Conservation (phyloP, 306 rosid species). For the Vigna mungo region DNA sequence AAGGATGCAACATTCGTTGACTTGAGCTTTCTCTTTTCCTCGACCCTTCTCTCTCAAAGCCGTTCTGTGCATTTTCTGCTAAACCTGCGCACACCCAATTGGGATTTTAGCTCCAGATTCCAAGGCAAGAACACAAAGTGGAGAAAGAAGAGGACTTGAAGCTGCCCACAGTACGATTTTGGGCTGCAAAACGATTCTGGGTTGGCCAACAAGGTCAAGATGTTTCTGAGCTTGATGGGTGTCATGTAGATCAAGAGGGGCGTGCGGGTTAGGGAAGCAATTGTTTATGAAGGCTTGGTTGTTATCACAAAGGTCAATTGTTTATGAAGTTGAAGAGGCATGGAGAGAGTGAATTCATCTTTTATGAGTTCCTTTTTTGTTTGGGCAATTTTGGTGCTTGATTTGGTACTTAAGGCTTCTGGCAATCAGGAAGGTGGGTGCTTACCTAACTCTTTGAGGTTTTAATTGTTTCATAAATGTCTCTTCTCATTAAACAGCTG, state of each 20-base stretch:
- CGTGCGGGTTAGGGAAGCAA: conserved; percentile 31
- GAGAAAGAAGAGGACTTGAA: conserved; percentile 31
- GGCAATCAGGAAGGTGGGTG: conserved; percentile 80
- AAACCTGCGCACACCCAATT: conserved; percentile 26
- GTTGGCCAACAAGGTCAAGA: conserved; percentile 50
- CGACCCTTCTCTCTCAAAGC: conserved; percentile 31
- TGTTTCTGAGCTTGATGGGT: conserved; percentile 34
- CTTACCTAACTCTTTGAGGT: conserved; percentile 18
- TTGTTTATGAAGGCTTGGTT: conserved; percentile 43
- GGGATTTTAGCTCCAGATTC: conserved; percentile 46
- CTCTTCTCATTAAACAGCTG: conserved; percentile 20
- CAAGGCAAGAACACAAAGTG: background rate
- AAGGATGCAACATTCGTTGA: conserved; percentile 55
- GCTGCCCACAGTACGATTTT: conserved; percentile 46
- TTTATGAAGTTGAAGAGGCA: conserved; percentile 41
- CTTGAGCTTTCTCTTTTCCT: conserved; percentile 36
- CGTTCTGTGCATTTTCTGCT: conserved; percentile 47
- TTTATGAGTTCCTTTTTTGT: conserved; percentile 51
- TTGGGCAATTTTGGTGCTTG: conserved; percentile 58
- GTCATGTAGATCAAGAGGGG: conserved; percentile 49
- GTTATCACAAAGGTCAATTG: conserved; percentile 5
- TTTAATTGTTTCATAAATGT: conserved; percentile 38
- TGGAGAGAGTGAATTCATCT: conserved; percentile 52
- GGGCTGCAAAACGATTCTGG: conserved; percentile 30
- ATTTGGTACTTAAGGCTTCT: conserved; percentile 58